phyloP scores from a whole-genome alignment of 2,329 filamentous ascomycete species.

The Colletotrichum liriopes region DNA sequence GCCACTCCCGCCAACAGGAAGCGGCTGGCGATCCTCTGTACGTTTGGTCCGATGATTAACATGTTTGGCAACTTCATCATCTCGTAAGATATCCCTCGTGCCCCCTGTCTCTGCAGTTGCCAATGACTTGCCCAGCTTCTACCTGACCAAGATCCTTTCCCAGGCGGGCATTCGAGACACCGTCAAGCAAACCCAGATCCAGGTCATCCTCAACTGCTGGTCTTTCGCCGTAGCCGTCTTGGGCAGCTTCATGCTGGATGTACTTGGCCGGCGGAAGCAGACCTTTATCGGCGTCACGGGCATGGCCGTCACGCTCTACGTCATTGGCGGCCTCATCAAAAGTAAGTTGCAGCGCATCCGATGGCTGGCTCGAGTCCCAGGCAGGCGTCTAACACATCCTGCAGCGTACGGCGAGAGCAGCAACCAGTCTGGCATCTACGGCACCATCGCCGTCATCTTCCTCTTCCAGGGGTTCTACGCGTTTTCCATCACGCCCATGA shows the following conservation, averaged over 20 bases:
- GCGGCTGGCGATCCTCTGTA: conserved; percentile 46
- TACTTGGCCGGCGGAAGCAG: conserved; percentile 51
- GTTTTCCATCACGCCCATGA: conserved; percentile 54
- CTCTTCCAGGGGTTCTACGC: conserved; percentile 53
- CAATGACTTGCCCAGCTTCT: conserved; percentile 43
- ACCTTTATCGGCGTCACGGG: conserved; percentile 48
- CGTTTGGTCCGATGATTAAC: conserved; percentile 49
- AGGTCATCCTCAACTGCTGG: conserved; percentile 55
- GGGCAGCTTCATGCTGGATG: conserved; percentile 53
- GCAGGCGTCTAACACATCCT: too few relatives aligned
- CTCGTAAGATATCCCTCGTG: conserved; percentile 43
- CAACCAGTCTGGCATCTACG: conserved; percentile 55
- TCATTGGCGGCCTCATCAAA: conserved; percentile 49
- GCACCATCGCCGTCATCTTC: conserved; percentile 55
- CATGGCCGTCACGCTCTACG: conserved; percentile 46
- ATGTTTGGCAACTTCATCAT: conserved; percentile 53
- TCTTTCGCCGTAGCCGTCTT: conserved; percentile 52
- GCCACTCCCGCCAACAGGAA: conserved; percentile 47
- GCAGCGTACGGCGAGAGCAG: conserved; percentile 29
- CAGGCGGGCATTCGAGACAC: conserved; percentile 51
- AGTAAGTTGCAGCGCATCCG: conserved; percentile 30
- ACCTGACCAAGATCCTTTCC: conserved; percentile 49
- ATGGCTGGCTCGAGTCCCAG: too few relatives aligned
- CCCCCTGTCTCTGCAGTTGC: too few relatives aligned
- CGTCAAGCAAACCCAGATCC: conserved; percentile 49